Evolutionary conservation across 441 rosid species (phyloP), one percentile per base, ranked within the genome.

Genomic region (Aquilaria agallochum): DNA sequence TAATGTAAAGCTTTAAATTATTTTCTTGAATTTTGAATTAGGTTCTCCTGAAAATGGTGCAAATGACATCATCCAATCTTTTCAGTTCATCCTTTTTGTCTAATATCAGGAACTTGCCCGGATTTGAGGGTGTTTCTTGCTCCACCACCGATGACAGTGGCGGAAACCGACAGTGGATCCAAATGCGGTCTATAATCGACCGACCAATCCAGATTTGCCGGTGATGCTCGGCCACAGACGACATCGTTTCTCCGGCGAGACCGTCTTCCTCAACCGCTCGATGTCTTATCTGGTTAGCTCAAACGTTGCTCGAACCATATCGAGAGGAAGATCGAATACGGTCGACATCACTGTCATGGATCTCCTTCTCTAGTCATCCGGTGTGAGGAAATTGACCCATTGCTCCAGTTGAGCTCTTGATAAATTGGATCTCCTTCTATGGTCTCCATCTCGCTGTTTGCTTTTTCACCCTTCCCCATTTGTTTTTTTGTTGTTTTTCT

Each of bases 141-240:
- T 20, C 20, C 20, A 20, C 20, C 20, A 20, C 20, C 20, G 20
- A 20, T 0, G 20, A 20, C 20, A 1, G 20, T 20, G 20, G 0
- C 20, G 20, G 20, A 20, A 20, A 20, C 20, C 20, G 20, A 20
- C 5, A 74, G 57, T 3, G 79, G 77, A 8, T 74, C 63, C 13
- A 76, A 7, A 0, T 83, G 68, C 11, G 56, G 34, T 34, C 85
- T 72, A 50, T 68, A 73, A 49, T 83, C 82, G 31, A 48, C 83
- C 0, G 73, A 79, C 84, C 27, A 76, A 82, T 20, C 20, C 20
- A 20, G 20, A 20, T 20, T 20, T 20, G 20, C 20, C 20, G 20
- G 20, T 20, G 20, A 20, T 20, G 20, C 20, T 20, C 20, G 0
- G 69, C 68, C 0, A 73, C 46, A 74, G 34, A 62, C 75, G 80